These are phyloP conservation scores for Leccinellum rugosiceps DNA, from an alignment of 768 basidiomycete species.

Conservation along the genomic window DNA sequence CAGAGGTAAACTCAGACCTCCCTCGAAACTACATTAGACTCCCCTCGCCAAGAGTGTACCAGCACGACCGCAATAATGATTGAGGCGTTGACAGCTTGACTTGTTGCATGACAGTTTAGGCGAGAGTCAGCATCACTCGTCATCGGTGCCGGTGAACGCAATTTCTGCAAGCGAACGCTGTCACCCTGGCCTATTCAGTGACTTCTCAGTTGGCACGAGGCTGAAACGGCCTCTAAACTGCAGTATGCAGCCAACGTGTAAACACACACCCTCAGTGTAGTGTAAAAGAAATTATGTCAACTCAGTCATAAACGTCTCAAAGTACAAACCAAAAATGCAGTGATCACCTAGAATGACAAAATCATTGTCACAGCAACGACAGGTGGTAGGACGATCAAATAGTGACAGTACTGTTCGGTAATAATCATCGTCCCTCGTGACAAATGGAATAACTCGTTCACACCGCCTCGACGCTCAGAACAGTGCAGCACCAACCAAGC, in stretches of 20 bases:
- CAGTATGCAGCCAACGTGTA: too few species aligned
- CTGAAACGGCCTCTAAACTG: too few species aligned
- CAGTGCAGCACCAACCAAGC: constrained; percentile 48
- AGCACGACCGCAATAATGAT: too few species aligned
- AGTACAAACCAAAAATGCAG: constrained; percentile 3
- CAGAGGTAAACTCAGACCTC: too few species aligned
- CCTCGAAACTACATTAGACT: too few species aligned
- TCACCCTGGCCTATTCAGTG: too few species aligned
- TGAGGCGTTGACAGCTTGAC: not conserved
- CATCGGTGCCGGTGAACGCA: too few species aligned
- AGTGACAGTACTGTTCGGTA: constrained; percentile 1
- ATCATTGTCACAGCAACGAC: constrained; percentile 13
- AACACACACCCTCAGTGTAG: too few species aligned
- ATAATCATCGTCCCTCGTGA: constrained; percentile 15
- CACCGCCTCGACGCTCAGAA: constrained; percentile 31
- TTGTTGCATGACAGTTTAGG: not conserved
- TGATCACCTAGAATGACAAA: constrained; percentile 3
- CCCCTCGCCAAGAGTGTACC: too few species aligned
- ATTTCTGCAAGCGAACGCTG: too few species aligned
- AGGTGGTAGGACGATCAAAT: constrained; percentile 16
- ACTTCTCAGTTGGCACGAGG: too few species aligned
- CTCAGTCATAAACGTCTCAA: not conserved
- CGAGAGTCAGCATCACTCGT: too few species aligned
- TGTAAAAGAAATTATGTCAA: not conserved
- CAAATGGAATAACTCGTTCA: constrained; percentile 5